Percentiles rank a stretch among this genome's conserved stretches.
These are phyloP conservation scores for Senecio squalidus DNA, from an alignment of 140 eudicot genomes.

Conservation along the genomic window DNA sequence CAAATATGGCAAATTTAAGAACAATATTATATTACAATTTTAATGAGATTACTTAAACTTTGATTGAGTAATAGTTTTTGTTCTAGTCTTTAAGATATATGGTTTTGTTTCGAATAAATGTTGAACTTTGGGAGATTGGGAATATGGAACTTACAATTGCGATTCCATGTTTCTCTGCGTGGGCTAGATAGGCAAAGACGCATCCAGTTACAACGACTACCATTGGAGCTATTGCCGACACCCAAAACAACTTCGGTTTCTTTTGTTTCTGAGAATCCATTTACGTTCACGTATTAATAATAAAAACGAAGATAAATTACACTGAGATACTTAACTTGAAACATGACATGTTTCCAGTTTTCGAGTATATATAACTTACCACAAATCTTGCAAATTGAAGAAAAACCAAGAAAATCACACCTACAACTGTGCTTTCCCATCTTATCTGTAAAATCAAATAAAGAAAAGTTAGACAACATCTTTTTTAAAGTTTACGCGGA, in stretches of 20 bases:
- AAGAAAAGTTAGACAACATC: neutral
- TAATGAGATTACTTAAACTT: too few relatives aligned
- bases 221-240: constrained; percentile 85
- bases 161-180: constrained; percentile 74
- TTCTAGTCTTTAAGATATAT: too few relatives aligned
- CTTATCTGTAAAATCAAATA: constrained; percentile 44
- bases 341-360: neutral
- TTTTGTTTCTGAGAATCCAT: constrained; percentile 53
- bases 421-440: constrained; percentile 76
- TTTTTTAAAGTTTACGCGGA: neutral
- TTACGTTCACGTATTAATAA: neutral
- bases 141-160: constrained; percentile 45
- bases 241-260: constrained; percentile 76
- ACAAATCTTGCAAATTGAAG: constrained; percentile 61
- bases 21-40: too few relatives aligned
- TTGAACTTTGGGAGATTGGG: neutral
- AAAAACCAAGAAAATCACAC: constrained; percentile 55
- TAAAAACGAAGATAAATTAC: neutral
- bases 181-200: constrained; percentile 58
- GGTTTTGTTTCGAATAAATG: neutral
- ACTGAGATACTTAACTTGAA: neutral
- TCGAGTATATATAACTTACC: constrained; percentile 34
- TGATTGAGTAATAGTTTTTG: too few relatives aligned
- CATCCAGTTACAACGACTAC: constrained; percentile 55
- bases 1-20: too few relatives aligned